phyloP scores from a whole-genome alignment of 305 asterid species.

The Fraxinus sp. region DNA sequence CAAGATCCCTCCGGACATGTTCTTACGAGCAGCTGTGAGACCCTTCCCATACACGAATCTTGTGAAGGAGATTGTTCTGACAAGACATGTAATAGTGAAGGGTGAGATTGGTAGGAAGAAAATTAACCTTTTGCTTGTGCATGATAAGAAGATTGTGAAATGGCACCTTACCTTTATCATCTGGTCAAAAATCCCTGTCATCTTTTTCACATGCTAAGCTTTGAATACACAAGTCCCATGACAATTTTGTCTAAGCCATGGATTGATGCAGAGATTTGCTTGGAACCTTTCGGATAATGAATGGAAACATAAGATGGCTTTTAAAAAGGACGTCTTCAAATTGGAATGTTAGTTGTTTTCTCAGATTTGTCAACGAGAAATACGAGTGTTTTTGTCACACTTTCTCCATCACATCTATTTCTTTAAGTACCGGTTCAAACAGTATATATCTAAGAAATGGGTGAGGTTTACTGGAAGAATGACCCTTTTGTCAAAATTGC shows the following conservation, averaged over 20 bases:
- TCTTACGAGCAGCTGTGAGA: constrained; percentile 77
- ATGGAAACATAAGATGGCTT: not conserved
- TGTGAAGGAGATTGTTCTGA: constrained; percentile 75
- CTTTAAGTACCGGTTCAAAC: not conserved
- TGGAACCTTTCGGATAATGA: not conserved
- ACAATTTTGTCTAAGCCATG: not conserved
- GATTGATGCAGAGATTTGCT: not conserved
- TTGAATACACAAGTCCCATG: not conserved
- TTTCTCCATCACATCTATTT: not conserved
- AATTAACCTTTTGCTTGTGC: not conserved
- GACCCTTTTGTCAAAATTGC: not conserved
- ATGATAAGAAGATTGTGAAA: not conserved
- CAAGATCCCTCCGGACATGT: constrained; percentile 65
- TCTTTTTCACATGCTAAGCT: not conserved
- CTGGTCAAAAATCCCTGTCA: not conserved
- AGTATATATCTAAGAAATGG: not conserved
- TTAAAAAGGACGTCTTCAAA: not conserved
- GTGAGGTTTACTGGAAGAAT: not conserved
- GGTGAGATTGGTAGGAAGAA: constrained; percentile 68
- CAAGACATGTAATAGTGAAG: constrained; percentile 72
- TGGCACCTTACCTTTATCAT: not conserved
- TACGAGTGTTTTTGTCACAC: not conserved
- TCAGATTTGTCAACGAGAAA: not conserved
- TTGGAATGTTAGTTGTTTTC: not conserved
- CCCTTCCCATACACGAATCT: constrained; percentile 79